Conservation (phyloP, 805 yeast species). For the Saturnispora hagleri region DNA sequence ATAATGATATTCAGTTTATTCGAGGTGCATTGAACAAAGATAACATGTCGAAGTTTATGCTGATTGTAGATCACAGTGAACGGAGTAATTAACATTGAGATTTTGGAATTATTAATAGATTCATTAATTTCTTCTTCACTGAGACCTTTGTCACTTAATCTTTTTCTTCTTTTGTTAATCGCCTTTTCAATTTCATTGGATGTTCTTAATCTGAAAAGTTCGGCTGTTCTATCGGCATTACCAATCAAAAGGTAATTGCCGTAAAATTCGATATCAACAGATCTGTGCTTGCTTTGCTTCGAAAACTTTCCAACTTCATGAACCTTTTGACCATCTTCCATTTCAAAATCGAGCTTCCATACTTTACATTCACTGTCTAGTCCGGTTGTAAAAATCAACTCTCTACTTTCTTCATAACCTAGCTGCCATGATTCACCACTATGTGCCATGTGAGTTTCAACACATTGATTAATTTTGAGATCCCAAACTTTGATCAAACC, state of each 20-base stretch:
- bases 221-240: constrained; percentile 73
- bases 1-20: constrained; percentile 50
- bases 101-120: constrained; percentile 38
- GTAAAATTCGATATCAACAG: constrained; percentile 39
- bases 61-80: constrained; percentile 57
- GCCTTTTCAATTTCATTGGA: constrained; percentile 75
- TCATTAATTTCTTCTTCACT: constrained; percentile 49
- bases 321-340: constrained; percentile 30
- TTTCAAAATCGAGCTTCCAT: constrained; percentile 60
- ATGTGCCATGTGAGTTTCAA: constrained; percentile 92
- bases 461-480: constrained; percentile 74
- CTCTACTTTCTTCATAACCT: constrained; percentile 32
- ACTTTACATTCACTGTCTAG: constrained; percentile 73
- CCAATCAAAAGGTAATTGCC: constrained; percentile 57
- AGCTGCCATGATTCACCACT: constrained; percentile 90
- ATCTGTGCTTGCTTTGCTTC: constrained; percentile 69
- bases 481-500: constrained; percentile 94
- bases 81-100: constrained; percentile 56
- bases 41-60: constrained; percentile 53
- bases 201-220: constrained; percentile 67
- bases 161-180: constrained; percentile 62
- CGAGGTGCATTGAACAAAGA: constrained; percentile 48
- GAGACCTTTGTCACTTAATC: constrained; percentile 64
- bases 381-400: constrained; percentile 60
- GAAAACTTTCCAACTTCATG: constrained; percentile 60